Conservation (phyloP, 371 early-diverging fungal species). For the Actinomucor elegans region DNA sequence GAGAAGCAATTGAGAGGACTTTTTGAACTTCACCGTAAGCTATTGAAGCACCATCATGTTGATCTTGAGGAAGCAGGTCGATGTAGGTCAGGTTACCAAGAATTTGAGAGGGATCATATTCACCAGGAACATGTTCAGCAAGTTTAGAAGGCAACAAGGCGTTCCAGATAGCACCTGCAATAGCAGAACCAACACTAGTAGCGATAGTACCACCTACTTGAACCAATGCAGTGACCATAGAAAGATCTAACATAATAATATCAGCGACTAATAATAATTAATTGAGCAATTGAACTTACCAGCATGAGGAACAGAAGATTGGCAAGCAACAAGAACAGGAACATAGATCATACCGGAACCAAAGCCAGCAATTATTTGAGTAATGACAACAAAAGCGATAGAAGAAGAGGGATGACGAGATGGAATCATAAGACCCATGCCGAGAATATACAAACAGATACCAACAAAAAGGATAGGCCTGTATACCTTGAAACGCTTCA, state of each 20-base stretch:
- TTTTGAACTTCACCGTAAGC: conserved; percentile 39
- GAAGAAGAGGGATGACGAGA: conserved; percentile 37
- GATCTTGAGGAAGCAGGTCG: conserved; percentile 23
- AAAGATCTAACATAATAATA: conserved; percentile 24
- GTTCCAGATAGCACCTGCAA: conserved; percentile 45
- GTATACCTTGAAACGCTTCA: conserved; percentile 44
- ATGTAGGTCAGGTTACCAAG: conserved; percentile 30
- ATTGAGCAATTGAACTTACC: conserved; percentile 12
- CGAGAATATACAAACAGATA: conserved; percentile 54
- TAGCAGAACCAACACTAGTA: conserved; percentile 33
- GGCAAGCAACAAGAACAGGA: conserved; percentile 34
- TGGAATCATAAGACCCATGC: conserved; percentile 46
- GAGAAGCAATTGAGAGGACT: conserved; percentile 28
- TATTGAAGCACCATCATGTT: conserved; percentile 23
- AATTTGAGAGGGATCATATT: conserved; percentile 22
- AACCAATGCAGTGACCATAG: conserved; percentile 36
- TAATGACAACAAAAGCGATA: conserved; percentile 29
- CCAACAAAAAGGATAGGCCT: conserved; percentile 55
- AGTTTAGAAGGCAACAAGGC: conserved; percentile 32
- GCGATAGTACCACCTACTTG: conserved; percentile 39
- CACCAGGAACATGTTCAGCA: conserved; percentile 36
- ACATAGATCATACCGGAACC: conserved; percentile 39
- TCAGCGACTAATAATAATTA: background rate
- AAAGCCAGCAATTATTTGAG: conserved; percentile 42
- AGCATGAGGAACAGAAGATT: conserved; percentile 38